Conservation (phyloP, 2,329 filamentous ascomycete genomes). For the Diplocarpon mali region DNA sequence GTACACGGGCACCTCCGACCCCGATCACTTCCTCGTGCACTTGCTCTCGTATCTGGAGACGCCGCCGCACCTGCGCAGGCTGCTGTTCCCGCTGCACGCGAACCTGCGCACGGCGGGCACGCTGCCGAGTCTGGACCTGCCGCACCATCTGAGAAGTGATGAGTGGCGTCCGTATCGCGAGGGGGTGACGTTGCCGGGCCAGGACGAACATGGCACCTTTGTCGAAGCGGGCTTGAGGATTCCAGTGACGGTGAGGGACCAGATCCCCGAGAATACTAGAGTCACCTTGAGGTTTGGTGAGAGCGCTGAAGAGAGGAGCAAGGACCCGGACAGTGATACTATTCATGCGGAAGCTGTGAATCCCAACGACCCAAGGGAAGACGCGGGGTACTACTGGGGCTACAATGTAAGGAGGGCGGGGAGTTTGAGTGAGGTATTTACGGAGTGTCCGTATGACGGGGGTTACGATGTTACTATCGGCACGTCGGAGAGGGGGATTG, state of each 20-base stretch:
- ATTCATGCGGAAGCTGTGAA: constrained; percentile 48
- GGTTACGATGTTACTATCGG: constrained; percentile 79
- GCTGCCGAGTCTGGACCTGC: constrained; percentile 71
- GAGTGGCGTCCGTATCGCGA: constrained; percentile 76
- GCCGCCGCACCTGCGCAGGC: constrained; percentile 68
- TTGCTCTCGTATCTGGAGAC: constrained; percentile 74
- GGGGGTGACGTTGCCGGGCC: constrained; percentile 51
- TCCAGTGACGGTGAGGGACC: constrained; percentile 32
- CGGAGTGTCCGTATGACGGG: constrained; percentile 60
- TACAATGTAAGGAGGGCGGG: constrained; percentile 57
- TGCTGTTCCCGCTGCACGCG: constrained; percentile 66
- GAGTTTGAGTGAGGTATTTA: constrained; percentile 64
- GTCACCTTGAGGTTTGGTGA: constrained; percentile 59
- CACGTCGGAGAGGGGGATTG: constrained; percentile 63
- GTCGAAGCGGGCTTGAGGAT: constrained; percentile 48
- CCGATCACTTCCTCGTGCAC: constrained; percentile 70
- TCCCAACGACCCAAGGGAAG: constrained; percentile 57
- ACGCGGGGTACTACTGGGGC: constrained; percentile 80
- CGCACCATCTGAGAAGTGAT: constrained; percentile 64
- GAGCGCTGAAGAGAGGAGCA: constrained; percentile 30
- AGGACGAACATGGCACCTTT: constrained; percentile 35
- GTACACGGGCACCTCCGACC: constrained; percentile 59
- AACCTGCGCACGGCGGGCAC: constrained; percentile 65
- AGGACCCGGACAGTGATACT: constrained; percentile 11
- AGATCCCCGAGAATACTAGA: constrained; percentile 58